phyloP scores from a whole-genome alignment of 352 stramenopile genomes.

The Pythium coloratum region DNA sequence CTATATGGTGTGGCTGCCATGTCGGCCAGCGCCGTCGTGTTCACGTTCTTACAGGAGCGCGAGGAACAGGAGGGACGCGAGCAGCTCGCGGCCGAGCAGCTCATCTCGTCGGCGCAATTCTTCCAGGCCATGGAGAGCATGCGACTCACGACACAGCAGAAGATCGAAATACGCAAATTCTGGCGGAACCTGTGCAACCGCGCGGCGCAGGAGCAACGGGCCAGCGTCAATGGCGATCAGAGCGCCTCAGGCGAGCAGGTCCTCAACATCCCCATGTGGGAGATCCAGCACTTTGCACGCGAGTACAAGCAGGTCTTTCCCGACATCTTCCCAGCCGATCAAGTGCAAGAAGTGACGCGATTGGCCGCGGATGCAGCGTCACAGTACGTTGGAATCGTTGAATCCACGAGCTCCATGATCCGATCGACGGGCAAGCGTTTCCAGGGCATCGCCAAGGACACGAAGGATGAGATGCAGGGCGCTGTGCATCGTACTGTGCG shows the following conservation, averaged over 20 bases:
- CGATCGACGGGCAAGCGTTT: conserved; percentile 77
- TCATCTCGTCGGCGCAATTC: conserved; percentile 59
- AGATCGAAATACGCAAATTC: conserved; percentile 74
- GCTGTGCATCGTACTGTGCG: conserved; percentile 79
- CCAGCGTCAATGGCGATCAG: conserved; percentile 1
- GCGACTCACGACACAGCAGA: conserved; percentile 54
- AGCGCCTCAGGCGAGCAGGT: neutral
- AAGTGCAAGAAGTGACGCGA: conserved; percentile 59
- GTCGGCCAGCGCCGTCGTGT: conserved; percentile 72
- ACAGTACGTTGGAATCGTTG: conserved; percentile 70
- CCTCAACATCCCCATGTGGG: conserved; percentile 47
- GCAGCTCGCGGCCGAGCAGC: conserved; percentile 46
- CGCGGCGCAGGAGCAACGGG: conserved; percentile 25
- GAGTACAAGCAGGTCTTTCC: conserved; percentile 85
- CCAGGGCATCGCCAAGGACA: conserved; percentile 83
- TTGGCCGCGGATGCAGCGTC: conserved; percentile 39
- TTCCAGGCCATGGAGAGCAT: conserved; percentile 64
- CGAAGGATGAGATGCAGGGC: conserved; percentile 78
- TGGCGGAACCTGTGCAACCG: conserved; percentile 72
- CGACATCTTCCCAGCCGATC: conserved; percentile 68
- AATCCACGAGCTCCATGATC: conserved; percentile 78
- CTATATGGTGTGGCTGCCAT: conserved; percentile 81
- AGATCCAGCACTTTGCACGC: conserved; percentile 74
- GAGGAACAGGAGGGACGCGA: conserved; percentile 71
- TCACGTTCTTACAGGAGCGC: conserved; percentile 79